Base-by-base conservation (phyloP, 2,329 filamentous ascomycete genomes). In the Aciculosporium take region DNA sequence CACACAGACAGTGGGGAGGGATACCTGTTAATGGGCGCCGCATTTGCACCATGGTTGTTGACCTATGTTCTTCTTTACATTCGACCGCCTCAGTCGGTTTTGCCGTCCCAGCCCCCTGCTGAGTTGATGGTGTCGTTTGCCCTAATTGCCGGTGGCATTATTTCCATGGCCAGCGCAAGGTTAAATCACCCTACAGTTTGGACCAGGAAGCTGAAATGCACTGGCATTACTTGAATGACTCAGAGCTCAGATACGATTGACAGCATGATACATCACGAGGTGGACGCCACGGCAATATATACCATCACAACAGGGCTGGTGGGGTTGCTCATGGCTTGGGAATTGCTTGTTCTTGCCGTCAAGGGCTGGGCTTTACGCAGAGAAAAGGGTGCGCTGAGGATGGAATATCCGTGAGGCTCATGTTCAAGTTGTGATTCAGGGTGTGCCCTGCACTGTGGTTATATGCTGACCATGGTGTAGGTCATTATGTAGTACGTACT, bases 1-100 rank as follows among this genome's bases (percentile, higher is more conserved):
- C 96, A 37, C 89, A 96, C 64, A 81, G 81, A 56, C 88, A 95
- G 61, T 96, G 89, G 89, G 89, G 89, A 21, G 89, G 89, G 89
- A 21, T 79, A 78, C 53, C 71, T 96, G 49, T 72, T 96, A 40
- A 72, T 84, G 36, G 86, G 81, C 21, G 88, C 86, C 41, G 81
- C 87, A 0, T 69, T 93, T 44, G 79, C 86, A 20, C 77, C 86
- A 20, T 77, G 89, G 36, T 78, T 71, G 2, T 64, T 84, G 42
- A 94, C 87, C 6, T 96, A 95, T 57, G 60, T 91, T 5, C 62
- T 88, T 31, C 62, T 85, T 44, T 96, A 82, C 59, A 65, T 95
- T 40, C 79, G 78, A 49, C 87, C 88, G 13, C 87, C 88, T 2
- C 80, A 69, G 23, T 94, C 86, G 0, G 72, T 84, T 46, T 69